Percentiles rank a stretch among this genome's conserved stretches.
Evolutionary conservation across 805 yeast genomes (phyloP).

Genomic region (Blastobotrys americana): DNA sequence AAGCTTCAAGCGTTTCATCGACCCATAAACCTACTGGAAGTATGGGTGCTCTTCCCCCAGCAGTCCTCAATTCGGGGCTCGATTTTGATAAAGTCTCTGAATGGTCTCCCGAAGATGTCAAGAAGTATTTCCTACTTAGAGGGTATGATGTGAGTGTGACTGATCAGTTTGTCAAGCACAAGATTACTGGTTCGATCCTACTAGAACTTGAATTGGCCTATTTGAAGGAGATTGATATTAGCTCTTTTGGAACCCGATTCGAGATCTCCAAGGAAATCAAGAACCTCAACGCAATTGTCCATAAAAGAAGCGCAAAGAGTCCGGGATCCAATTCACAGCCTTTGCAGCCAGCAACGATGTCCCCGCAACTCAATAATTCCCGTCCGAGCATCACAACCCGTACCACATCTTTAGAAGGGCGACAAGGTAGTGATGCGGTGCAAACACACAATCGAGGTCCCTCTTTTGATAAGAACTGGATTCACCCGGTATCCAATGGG

Average conservation of each 20-base stretch:
- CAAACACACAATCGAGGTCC: conserved; percentile 12
- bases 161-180: conserved; percentile 75
- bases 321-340: neutral
- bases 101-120: conserved; percentile 88
- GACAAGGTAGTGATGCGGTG: neutral
- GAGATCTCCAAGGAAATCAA: conserved; percentile 88
- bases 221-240: conserved; percentile 84
- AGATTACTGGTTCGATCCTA: conserved; percentile 79
- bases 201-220: conserved; percentile 79
- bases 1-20: conserved; percentile 1
- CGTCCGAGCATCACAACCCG: neutral
- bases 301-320: neutral
- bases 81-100: conserved; percentile 22
- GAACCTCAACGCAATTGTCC: conserved; percentile 33
- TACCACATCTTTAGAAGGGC: neutral
- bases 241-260: conserved; percentile 91
- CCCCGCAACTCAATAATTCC: neutral
- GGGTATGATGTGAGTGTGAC: conserved; percentile 75
- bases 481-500: conserved; percentile 7
- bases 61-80: conserved; percentile 10
- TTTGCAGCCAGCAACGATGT: neutral
- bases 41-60: neutral
- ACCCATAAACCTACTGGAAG: neutral
- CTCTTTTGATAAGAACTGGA: conserved; percentile 22
- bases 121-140: conserved; percentile 59